Evolutionary conservation across 225 moss, liverwort and hornwort genomes (phyloP).

Genomic region (Rhytidiadelphus loreus): DNA sequence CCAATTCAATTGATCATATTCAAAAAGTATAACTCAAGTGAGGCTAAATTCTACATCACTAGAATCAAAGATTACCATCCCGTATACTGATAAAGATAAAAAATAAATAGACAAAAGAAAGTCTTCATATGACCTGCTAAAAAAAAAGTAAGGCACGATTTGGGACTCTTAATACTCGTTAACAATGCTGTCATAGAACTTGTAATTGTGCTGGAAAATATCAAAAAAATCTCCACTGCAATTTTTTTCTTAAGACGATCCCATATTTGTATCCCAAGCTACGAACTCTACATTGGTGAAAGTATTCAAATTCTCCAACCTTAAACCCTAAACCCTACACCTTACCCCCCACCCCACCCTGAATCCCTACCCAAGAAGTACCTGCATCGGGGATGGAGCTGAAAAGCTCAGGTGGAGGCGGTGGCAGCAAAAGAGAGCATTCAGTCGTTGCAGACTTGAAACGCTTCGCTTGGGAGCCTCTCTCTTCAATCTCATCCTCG

Average conservation of each 20-base stretch:
- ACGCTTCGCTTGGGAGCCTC: constrained; percentile 4
- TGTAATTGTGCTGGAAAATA: neutral
- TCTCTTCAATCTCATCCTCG: constrained; percentile 6
- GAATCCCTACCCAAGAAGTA: neutral
- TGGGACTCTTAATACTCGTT: neutral
- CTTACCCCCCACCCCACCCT: neutral
- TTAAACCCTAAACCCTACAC: neutral
- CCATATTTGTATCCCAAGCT: neutral
- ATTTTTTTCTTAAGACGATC: neutral
- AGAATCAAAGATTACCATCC: neutral
- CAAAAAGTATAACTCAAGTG: neutral
- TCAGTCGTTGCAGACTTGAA: constrained; percentile 2
- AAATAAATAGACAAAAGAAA: neutral
- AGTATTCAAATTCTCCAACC: neutral
- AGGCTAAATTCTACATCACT: neutral
- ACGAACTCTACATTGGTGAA: neutral
- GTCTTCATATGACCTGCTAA: neutral
- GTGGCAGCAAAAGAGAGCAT: constrained; percentile 24
- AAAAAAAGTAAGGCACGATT: neutral
- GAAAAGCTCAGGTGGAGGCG: constrained; percentile 58
- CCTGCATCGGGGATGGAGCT: constrained; percentile 36
- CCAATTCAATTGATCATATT: neutral
- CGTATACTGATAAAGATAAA: neutral
- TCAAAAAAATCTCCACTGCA: neutral
- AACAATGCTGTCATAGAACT: neutral